Conservation (phyloP, 2,329 filamentous ascomycete genomes). For the Cladosporium sp. region DNA sequence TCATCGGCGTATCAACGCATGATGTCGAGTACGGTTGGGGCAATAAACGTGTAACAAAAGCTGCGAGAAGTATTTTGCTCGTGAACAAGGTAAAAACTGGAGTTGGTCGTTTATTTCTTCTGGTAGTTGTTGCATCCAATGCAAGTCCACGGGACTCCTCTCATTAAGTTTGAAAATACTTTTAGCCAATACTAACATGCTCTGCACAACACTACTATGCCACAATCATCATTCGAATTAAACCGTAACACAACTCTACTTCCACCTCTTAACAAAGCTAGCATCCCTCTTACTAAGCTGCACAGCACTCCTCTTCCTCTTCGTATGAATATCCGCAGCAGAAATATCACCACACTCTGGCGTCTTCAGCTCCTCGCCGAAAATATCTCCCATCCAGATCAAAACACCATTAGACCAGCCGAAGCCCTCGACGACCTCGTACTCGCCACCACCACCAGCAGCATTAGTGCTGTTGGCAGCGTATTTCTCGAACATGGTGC, state of each 20-base stretch:
- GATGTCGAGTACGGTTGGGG: too few species aligned
- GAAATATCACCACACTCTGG: constrained; percentile 39
- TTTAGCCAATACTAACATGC: too few species aligned
- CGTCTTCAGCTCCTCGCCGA: constrained; percentile 50
- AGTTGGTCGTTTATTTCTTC: too few species aligned
- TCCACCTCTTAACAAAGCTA: constrained; percentile 11
- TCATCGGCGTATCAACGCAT: too few species aligned
- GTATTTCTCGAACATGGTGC: constrained; percentile 69
- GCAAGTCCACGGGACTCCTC: too few species aligned
- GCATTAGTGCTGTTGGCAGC: constrained; percentile 55
- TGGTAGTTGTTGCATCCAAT: too few species aligned
- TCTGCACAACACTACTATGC: too few species aligned
- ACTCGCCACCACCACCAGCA: constrained; percentile 62
- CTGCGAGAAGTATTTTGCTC: too few species aligned
- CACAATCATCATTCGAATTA: too few species aligned
- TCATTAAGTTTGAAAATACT: too few species aligned
- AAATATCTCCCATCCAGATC: constrained; percentile 61
- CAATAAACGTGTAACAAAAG: too few species aligned
- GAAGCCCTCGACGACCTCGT: constrained; percentile 65
- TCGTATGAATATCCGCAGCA: constrained; percentile 8
- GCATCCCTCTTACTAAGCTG: constrained; percentile 6
- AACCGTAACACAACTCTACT: neutral
- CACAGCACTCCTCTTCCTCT: constrained; percentile 11
- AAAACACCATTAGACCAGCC: constrained; percentile 67
- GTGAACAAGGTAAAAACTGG: too few species aligned